Conservation (phyloP, 257 asterid species). For the Solanum lycopersicoides region DNA sequence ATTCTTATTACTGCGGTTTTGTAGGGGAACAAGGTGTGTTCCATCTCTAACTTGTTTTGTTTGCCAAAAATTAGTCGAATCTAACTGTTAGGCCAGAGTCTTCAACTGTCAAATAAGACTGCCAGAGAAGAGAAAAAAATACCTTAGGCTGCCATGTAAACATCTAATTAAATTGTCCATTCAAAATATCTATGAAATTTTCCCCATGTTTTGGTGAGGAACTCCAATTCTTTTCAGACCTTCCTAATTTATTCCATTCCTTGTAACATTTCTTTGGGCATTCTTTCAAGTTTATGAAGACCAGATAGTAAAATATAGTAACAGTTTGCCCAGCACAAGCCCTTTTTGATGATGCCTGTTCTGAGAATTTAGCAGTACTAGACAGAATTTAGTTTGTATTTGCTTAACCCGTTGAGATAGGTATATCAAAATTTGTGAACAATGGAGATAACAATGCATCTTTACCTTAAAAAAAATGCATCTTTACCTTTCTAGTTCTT, state of each 20-base stretch:
- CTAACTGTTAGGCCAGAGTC: not conserved
- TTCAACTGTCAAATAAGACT: not conserved
- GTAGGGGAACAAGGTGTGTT: not conserved
- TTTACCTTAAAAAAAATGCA: no score
- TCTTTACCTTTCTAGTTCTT: not conserved
- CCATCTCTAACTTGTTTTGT: not conserved
- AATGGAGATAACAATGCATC: not conserved
- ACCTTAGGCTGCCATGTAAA: not conserved
- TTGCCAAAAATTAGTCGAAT: not conserved
- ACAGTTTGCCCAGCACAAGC: not conserved
- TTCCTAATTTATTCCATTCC: not conserved
- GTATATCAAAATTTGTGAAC: not conserved
- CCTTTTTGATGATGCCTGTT: not conserved
- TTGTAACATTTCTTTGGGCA: not conserved
- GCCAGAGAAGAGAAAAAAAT: not conserved
- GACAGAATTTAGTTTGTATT: not conserved
- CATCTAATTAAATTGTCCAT: not conserved
- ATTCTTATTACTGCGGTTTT: not conserved
- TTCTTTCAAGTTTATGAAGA: not conserved
- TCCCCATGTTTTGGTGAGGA: not conserved
- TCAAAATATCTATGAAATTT: not conserved
- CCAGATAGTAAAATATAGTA: not conserved
- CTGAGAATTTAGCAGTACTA: not conserved
- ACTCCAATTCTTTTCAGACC: not conserved
- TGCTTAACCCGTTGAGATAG: not conserved